These are phyloP conservation scores for Spencermartinsiella ligniputridi DNA, from an alignment of 1,139 yeast genomes.

Conservation along the genomic window DNA sequence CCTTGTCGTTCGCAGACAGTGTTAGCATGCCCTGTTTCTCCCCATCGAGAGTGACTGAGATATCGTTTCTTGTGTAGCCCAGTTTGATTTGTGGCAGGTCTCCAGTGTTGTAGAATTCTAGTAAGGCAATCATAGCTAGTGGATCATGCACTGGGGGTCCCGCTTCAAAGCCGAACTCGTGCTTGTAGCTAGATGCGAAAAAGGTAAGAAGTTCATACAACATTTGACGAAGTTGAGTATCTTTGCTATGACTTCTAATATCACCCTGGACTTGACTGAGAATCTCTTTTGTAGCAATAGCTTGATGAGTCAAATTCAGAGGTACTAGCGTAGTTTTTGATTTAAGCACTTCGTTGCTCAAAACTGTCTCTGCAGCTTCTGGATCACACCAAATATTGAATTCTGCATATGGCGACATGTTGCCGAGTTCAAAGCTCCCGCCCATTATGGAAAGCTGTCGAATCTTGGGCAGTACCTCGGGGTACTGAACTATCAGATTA, in stretches of 20 bases:
- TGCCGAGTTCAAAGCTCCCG: constrained; percentile 51
- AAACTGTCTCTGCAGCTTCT: constrained; percentile 58
- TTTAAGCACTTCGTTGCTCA: constrained; percentile 44
- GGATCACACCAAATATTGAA: constrained; percentile 78
- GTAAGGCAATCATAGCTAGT: constrained; percentile 56
- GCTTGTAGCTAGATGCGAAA: constrained; percentile 47
- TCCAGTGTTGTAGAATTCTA: constrained; percentile 40
- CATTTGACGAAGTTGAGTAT: constrained; percentile 46
- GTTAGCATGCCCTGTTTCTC: constrained; percentile 30
- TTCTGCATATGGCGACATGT: constrained; percentile 60
- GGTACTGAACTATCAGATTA: constrained; percentile 46
- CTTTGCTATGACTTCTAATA: background rate
- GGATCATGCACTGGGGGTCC: constrained; percentile 90
- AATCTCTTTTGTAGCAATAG: constrained; percentile 50
- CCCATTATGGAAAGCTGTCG: constrained; percentile 68
- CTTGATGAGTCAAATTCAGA: constrained; percentile 66
- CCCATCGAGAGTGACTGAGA: constrained; percentile 36
- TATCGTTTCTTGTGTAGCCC: constrained; percentile 35
- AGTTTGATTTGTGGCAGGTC: constrained; percentile 25
- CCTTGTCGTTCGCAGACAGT: constrained; percentile 18
- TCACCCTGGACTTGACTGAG: constrained; percentile 3
- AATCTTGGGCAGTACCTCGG: constrained; percentile 46
- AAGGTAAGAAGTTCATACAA: constrained; percentile 55
- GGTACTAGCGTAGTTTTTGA: constrained; percentile 57
- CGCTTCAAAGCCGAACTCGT: constrained; percentile 40